Base-by-base conservation (phyloP, 495 filamentous ascomycete species). In the Bacidia gigantensis region DNA sequence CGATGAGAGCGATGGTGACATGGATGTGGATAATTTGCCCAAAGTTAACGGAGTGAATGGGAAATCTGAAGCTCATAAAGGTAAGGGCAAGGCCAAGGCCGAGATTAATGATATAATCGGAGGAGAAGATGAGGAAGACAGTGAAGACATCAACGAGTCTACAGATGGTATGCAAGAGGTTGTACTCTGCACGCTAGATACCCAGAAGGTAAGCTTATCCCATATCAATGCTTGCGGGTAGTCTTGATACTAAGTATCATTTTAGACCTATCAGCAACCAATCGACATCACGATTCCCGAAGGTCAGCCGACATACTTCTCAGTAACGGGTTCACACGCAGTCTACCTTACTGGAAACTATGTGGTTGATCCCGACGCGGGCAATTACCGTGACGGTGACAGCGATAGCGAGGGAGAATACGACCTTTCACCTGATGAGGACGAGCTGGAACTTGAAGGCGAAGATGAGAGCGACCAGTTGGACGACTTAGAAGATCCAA, bases 311-410 rank as follows among this genome's bases (percentile, higher is more conserved):
- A 81, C 93, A 48, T 95, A 83, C 74, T 99, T 99, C 76, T 79
- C 82, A 63, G 88, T 92, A 56, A 78, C 80, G 54, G 92, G 92
- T 61, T 95, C 87, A 45, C 87, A 95, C 73, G 77, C 81, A 51
- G 72, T 99, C 58, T 89, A 80, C 71, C 76, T 99, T 26, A 97
- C 90, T 48, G 92, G 92, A 60, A 99, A 99, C 75, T 96, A 94
- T 65, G 78, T 97, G 49, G 70, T 84, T 55, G 69, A 74, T 49
- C 64, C 74, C 24, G 75, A 81, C 57, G 74, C 75, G 44, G 62
- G 67, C 47, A 69, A 69, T 49, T 62, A 67, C 39, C 70, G 73
- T 51, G 82, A 84, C 10, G 76, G 81, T 9, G 79, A 82, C 5
- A 79, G 82, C 32, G 82, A 85, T 12, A 76, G 81, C 9, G 79